These are phyloP conservation scores for Gossypium bickii DNA, from an alignment of 345 rosid genomes.

Conservation along the genomic window DNA sequence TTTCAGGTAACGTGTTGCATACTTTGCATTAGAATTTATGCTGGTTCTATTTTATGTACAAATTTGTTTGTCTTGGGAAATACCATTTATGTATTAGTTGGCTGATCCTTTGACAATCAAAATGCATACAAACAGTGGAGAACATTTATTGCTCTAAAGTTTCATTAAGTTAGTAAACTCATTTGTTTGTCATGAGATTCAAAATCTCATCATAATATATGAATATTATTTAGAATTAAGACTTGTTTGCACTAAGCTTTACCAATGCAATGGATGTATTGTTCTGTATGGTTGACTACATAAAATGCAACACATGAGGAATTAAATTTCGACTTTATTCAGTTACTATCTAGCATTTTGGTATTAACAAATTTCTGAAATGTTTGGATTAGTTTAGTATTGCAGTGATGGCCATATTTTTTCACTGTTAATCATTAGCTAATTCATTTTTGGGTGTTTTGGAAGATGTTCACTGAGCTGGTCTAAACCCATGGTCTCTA, in stretches of 20 bases:
- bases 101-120: background rate
- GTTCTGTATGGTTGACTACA: background rate
- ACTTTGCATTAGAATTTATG: background rate
- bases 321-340: background rate
- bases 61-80: background rate
- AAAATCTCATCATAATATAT: background rate
- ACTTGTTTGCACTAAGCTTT: background rate
- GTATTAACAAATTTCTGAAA: background rate
- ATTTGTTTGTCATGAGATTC: background rate
- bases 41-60: background rate
- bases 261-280: background rate
- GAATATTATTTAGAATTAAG: background rate
- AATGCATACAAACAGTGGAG: background rate
- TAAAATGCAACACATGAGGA: background rate
- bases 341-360: background rate
- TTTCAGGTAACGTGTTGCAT: slow-evolving; percentile 62
- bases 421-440: background rate
- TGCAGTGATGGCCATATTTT: background rate
- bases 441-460: background rate
- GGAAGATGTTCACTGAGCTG: background rate
- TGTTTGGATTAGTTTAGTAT: background rate
- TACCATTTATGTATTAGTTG: background rate
- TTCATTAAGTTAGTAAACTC: background rate
- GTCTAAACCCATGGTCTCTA: slow-evolving; percentile 7
- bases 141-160: background rate